Conservation (phyloP, 2,329 filamentous ascomycete genomes). For the Monosporascus sp. region DNA sequence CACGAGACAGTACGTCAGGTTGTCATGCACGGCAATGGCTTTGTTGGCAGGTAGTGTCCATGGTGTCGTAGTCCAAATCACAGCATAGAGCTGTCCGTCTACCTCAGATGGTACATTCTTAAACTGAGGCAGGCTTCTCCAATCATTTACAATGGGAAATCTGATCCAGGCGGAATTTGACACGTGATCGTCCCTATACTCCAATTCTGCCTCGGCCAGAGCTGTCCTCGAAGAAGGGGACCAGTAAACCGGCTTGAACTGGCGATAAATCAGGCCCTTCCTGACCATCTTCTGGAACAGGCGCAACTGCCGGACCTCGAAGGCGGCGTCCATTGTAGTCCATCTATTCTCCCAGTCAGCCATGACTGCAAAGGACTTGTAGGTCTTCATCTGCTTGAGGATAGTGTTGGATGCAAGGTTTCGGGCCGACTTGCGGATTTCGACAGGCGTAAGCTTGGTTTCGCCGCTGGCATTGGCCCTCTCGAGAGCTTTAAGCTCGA, state of each 20-base stretch:
- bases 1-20: slow-evolving; percentile 69
- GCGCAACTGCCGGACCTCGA: slow-evolving; percentile 68
- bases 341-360: slow-evolving; percentile 73
- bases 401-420: slow-evolving; percentile 64
- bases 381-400: slow-evolving; percentile 66
- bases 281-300: slow-evolving; percentile 72
- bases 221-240: slow-evolving; percentile 73
- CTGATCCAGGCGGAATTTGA: slow-evolving; percentile 73
- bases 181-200: slow-evolving; percentile 71
- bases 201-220: slow-evolving; percentile 77
- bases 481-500: slow-evolving; percentile 90
- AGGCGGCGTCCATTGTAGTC: slow-evolving; percentile 71
- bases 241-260: slow-evolving; percentile 83
- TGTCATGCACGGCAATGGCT: slow-evolving; percentile 75
- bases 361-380: slow-evolving; percentile 72
- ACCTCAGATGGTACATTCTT: slow-evolving; percentile 33
- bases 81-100: slow-evolving; percentile 57
- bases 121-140: slow-evolving; percentile 30
- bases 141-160: slow-evolving; percentile 59
- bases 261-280: slow-evolving; percentile 68
- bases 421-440: slow-evolving; percentile 59
- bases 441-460: slow-evolving; percentile 43
- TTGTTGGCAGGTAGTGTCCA: slow-evolving; percentile 95
- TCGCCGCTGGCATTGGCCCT: slow-evolving; percentile 17
- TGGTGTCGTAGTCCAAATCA: slow-evolving; percentile 98